Evolutionary conservation across 2,329 filamentous ascomycete species (phyloP).

Genomic region (Reticulascus tulasneorum): DNA sequence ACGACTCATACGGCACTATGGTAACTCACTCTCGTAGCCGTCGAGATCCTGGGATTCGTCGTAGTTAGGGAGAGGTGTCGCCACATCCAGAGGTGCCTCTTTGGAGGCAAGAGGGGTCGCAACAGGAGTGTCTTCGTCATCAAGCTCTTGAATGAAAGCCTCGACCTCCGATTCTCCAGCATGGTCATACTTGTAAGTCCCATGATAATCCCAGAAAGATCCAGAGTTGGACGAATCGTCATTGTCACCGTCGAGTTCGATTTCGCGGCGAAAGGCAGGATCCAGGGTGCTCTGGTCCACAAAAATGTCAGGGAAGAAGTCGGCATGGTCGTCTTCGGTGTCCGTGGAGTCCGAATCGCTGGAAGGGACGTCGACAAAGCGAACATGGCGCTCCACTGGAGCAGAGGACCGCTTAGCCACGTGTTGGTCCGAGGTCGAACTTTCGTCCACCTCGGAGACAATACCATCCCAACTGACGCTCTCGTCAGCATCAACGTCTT

Average conservation of each 20-base stretch:
- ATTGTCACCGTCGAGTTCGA: conserved; percentile 60
- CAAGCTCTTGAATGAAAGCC: conserved; percentile 29
- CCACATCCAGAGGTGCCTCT: conserved; percentile 18
- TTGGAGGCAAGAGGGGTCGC: conserved; percentile 33
- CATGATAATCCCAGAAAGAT: conserved; percentile 62
- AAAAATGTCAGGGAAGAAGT: conserved; percentile 75
- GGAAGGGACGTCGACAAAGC: conserved; percentile 64
- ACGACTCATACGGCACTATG: conserved; percentile 5
- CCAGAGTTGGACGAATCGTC: conserved; percentile 53
- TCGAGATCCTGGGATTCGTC: conserved; percentile 43
- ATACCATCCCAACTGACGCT: conserved; percentile 54
- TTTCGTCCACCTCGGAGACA: conserved; percentile 42
- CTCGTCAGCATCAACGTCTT: conserved; percentile 35
- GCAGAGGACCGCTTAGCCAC: conserved; percentile 19
- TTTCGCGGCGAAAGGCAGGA: conserved; percentile 67
- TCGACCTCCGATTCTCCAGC: conserved; percentile 38
- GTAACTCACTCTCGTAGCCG: conserved; percentile 59
- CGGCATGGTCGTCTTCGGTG: conserved; percentile 56
- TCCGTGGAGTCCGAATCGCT: conserved; percentile 66
- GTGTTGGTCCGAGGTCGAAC: conserved; percentile 37
- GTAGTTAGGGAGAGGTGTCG: conserved; percentile 24
- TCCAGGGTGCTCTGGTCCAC: conserved; percentile 71
- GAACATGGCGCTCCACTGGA: conserved; percentile 60
- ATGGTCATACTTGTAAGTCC: conserved; percentile 35
- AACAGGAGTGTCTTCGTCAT: conserved; percentile 37